A percentile compares a stretch with the other conserved stretches of the same genome.
phyloP scores from a whole-genome alignment of 139 green algal species.

The Micractinium sp. region DNA sequence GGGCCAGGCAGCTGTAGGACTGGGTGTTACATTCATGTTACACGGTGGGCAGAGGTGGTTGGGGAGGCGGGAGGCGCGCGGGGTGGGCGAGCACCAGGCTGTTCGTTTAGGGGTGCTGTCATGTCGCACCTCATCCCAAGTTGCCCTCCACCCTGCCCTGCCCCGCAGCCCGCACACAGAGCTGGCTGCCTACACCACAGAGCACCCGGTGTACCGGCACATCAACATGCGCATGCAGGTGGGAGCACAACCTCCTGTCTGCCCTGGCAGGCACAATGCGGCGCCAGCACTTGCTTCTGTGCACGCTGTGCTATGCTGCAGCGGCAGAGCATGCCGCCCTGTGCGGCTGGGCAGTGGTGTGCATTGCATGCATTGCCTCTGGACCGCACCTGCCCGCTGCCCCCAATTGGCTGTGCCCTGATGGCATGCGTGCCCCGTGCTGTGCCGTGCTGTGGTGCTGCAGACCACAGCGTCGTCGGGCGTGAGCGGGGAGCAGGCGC shows the following conservation, averaged over 20 bases:
- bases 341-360: not conserved
- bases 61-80: too few species aligned
- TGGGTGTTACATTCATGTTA: too few species aligned
- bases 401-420: not conserved
- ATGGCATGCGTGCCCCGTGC: not conserved
- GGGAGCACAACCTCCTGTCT: not conserved
- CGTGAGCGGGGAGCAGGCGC: conserved; percentile 42
- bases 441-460: not conserved
- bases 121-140: too few species aligned
- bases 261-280: too few species aligned
- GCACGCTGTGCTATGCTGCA: not conserved
- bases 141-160: not conserved
- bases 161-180: conserved; percentile 24
- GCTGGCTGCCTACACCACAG: conserved; percentile 43
- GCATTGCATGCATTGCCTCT: not conserved
- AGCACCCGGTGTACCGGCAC: conserved; percentile 54
- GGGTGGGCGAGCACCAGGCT: too few species aligned
- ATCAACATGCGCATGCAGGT: conserved; percentile 45
- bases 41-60: too few species aligned
- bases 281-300: not conserved
- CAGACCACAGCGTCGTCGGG: conserved; percentile 19
- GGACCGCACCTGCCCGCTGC: not conserved
- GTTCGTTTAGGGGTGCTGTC: too few species aligned
- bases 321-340: too few species aligned
- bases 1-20: too few species aligned